Evolutionary conservation across 805 yeast genomes (phyloP), one percentile per base, ranked within the genome.

Genomic region (Tetrapisispora iriomotensis): DNA sequence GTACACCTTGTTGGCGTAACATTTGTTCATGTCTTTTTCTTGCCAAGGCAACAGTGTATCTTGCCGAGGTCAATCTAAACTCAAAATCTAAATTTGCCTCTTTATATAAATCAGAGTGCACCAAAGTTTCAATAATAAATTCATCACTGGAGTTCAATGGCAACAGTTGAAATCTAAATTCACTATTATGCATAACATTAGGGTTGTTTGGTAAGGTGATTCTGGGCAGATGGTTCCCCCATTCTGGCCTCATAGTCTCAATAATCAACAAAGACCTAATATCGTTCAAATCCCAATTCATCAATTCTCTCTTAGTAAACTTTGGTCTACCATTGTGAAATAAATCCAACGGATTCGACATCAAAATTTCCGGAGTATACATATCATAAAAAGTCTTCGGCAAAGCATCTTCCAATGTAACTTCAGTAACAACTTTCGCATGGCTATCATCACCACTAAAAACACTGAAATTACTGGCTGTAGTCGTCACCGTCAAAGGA

Each of bases 261-360:
- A 77, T 65, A 21, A 82, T 76, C 27, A 82, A 60, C 22, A 80
- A 56, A 1, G 86, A 77, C 32, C 90, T 62, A 15, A 78, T 62
- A 54, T 80, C 88, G 56, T 82, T 82, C 37, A 78, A 52, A 35
- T 72, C 77, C 90, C 90, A 82, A 55, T 79, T 82, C 20, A 76
- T 62, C 29, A 82, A 62, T 13, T 72, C 75, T 38, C 86, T 63
- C 44, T 71, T 72, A 0, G 85, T 77, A 58, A 77, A 79, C 20
- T 61, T 55, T 10, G 84, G 85, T 32, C 86, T 63, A 0, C 82
- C 81, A 45, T 74, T 74, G 9, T 70, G 63, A 29, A 75, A 61
- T 18, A 68, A 42, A 20, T 53, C 53, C 7, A 52, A 44, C 8
- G 72, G 67, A 41, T 70, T 70, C 8, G 50, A 41, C 28, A 67